These are phyloP conservation scores for Lenzites betulinus DNA, from an alignment of 768 basidiomycete genomes.

Conservation along the genomic window DNA sequence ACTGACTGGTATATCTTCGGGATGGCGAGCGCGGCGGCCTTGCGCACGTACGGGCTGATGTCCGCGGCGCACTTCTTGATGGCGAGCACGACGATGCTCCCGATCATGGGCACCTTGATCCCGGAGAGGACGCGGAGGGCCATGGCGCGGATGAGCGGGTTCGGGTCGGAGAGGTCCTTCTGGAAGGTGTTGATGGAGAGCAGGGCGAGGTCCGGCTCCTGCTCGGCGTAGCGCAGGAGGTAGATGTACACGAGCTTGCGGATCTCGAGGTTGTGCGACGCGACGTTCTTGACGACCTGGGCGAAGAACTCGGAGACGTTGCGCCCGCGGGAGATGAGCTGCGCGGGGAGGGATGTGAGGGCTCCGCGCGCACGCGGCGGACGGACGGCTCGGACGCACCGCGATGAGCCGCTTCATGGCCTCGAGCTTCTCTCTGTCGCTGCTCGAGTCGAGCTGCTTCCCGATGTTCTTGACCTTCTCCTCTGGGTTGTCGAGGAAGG, in stretches of 20 bases:
- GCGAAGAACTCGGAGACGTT: conserved; percentile 94
- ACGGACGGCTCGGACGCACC: conserved; percentile 48
- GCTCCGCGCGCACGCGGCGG: background rate
- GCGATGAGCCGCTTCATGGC: conserved; percentile 95
- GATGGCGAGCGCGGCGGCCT: conserved; percentile 88
- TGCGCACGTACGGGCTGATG: conserved; percentile 91
- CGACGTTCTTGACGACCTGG: conserved; percentile 96
- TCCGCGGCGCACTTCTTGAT: conserved; percentile 93
- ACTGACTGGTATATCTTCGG: conserved; percentile 79
- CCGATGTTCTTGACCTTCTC: conserved; percentile 84
- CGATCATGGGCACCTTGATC: conserved; percentile 89
- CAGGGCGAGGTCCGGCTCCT: conserved; percentile 92
- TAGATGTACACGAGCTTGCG: conserved; percentile 98
- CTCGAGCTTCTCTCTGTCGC: conserved; percentile 89
- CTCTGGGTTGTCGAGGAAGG: conserved; percentile 70
- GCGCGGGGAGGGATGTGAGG: conserved; percentile 1
- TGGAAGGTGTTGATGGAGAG: conserved; percentile 99
- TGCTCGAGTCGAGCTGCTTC: conserved; percentile 84
- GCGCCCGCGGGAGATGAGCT: conserved; percentile 92
- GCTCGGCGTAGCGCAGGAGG: conserved; percentile 89
- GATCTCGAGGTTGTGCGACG: conserved; percentile 88
- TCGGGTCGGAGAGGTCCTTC: conserved; percentile 89
- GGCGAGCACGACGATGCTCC: conserved; percentile 79
- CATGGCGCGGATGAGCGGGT: conserved; percentile 95
- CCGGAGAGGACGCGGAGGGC: conserved; percentile 91